phyloP scores from a whole-genome alignment of 192 early-diverging fungal genomes.

The Mycoemilia scoparia region DNA sequence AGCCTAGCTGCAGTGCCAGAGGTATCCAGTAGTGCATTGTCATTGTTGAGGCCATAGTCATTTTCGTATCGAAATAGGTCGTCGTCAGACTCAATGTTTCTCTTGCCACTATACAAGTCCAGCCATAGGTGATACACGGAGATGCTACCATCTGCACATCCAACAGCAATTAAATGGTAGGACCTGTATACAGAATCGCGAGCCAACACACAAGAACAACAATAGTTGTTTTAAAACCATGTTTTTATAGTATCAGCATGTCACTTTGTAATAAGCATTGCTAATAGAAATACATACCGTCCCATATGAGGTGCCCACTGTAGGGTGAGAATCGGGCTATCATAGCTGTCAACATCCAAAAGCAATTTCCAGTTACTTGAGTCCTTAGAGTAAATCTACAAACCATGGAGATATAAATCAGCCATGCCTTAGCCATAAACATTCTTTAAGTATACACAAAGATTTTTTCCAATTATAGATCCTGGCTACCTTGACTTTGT shows the following conservation, averaged over 20 bases:
- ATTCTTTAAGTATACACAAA: too few species aligned
- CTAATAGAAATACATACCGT: neutral
- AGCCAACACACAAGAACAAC: too few species aligned
- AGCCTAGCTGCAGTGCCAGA: too few species aligned
- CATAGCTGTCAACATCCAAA: slow-evolving; percentile 29
- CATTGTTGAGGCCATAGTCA: slow-evolving; percentile 4
- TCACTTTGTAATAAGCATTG: too few species aligned
- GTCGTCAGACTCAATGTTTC: slow-evolving; percentile 6
- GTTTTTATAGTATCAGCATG: too few species aligned
- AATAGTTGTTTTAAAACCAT: too few species aligned
- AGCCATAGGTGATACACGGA: slow-evolving; percentile 31
- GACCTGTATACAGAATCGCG: slow-evolving; percentile 54
- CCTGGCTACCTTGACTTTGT: slow-evolving; percentile 41
- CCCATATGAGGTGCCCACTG: slow-evolving; percentile 31
- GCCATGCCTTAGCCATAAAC: too few species aligned
- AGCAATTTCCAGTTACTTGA: slow-evolving; percentile 20
- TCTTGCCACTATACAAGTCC: slow-evolving; percentile 5
- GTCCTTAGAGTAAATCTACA: slow-evolving; percentile 1
- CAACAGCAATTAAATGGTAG: slow-evolving; percentile 30
- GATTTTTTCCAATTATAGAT: too few species aligned
- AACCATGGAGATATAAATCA: too few species aligned
- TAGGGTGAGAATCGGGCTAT: slow-evolving; percentile 32
- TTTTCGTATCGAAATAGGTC: slow-evolving; percentile 19
- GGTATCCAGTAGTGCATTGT: too few species aligned
- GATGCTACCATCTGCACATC: slow-evolving; percentile 20